phyloP scores from a whole-genome alignment of 2,329 filamentous ascomycete genomes.

The Nemania bipapillata region DNA sequence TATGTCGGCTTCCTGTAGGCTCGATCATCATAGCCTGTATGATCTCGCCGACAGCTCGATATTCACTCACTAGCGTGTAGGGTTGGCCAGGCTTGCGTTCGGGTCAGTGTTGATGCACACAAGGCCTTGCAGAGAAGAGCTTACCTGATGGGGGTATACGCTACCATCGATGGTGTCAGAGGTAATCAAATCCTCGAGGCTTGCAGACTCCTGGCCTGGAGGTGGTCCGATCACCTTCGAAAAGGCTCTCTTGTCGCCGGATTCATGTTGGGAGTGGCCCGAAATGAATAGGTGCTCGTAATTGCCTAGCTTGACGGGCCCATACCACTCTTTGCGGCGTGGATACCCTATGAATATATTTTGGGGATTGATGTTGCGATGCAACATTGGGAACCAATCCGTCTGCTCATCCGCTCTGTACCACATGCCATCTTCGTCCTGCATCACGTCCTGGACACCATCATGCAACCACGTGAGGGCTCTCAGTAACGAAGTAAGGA shows the following conservation, averaged over 20 bases:
- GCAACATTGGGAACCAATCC: constrained; percentile 65
- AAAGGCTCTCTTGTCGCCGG: constrained; percentile 21
- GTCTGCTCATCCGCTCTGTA: constrained; percentile 45
- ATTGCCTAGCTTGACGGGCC: constrained; percentile 64
- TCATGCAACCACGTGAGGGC: constrained; percentile 66
- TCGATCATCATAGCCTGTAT: constrained; percentile 50
- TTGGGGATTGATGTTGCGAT: constrained; percentile 59
- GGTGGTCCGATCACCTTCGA: constrained; percentile 47
- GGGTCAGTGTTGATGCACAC: constrained; percentile 29
- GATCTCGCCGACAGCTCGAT: constrained; percentile 49
- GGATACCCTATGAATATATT: constrained; percentile 65
- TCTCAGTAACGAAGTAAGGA: constrained; percentile 59
- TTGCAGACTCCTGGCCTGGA: constrained; percentile 12
- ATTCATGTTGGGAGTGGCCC: constrained; percentile 48
- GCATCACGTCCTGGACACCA: constrained; percentile 52
- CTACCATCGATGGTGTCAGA: constrained; percentile 35
- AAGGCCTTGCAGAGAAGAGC: not conserved
- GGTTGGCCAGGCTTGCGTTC: constrained; percentile 43
- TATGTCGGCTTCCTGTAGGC: constrained; percentile 33
- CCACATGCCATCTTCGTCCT: constrained; percentile 27
- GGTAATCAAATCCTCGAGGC: constrained; percentile 39
- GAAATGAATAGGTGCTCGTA: constrained; percentile 57
- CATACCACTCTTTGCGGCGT: constrained; percentile 62
- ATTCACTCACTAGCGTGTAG: constrained; percentile 50
- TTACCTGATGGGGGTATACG: constrained; percentile 46